phyloP scores from a whole-genome alignment of 2,329 filamentous ascomycete genomes.

The Calonectria pauciramosa region DNA sequence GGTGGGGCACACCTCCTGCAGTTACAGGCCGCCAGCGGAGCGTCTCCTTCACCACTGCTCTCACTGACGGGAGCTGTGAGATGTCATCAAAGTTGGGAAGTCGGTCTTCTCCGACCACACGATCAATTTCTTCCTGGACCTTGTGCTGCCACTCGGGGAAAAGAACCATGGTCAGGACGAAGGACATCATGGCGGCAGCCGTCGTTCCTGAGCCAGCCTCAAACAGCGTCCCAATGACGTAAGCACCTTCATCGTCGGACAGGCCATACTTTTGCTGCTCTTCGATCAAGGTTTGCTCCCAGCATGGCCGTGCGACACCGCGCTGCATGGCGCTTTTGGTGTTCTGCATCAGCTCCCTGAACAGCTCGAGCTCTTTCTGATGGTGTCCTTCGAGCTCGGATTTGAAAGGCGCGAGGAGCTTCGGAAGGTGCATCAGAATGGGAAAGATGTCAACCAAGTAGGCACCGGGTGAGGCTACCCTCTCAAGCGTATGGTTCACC shows the following conservation, averaged over 20 bases:
- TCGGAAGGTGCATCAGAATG: background rate
- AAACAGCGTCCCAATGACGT: background rate
- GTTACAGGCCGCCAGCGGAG: background rate
- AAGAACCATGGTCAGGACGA: background rate
- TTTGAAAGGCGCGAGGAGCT: background rate
- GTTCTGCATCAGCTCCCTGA: background rate
- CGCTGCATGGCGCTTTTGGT: background rate
- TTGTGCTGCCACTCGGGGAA: background rate
- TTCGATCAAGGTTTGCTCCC: background rate
- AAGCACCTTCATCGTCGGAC: background rate
- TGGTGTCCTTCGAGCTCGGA: background rate
- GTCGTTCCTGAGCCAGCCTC: background rate
- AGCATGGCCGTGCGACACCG: background rate
- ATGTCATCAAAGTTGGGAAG: background rate
- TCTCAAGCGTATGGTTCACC: background rate
- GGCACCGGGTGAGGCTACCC: background rate
- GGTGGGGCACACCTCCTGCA: background rate
- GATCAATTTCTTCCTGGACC: background rate
- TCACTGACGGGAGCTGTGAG: background rate
- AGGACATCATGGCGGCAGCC: background rate
- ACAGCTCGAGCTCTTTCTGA: background rate
- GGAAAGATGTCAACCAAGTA: background rate
- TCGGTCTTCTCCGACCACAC: background rate
- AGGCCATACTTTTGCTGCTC: background rate
- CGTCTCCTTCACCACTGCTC: background rate